phyloP scores from a whole-genome alignment of 108 stramenopile genomes.

The Nannochloropsis gaditana region DNA sequence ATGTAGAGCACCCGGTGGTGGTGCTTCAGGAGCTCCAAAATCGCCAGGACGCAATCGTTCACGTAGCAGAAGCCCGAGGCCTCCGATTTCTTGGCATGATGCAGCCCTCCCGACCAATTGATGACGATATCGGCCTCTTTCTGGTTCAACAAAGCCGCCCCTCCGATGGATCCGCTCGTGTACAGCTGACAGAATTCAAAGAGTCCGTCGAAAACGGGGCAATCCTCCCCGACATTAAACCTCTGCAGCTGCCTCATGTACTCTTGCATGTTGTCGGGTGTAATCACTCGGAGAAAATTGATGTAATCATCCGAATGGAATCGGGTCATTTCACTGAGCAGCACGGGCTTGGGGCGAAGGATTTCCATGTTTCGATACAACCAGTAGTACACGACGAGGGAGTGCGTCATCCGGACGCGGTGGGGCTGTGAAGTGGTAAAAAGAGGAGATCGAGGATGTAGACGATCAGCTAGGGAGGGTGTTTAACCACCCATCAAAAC shows the following conservation, averaged over 20 bases:
- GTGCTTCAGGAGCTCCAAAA: slow-evolving; percentile 94
- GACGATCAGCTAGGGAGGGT: slow-evolving; percentile 19
- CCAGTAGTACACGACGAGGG: slow-evolving; percentile 96
- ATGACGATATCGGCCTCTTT: slow-evolving; percentile 85
- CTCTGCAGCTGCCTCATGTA: slow-evolving; percentile 59
- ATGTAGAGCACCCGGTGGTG: slow-evolving; percentile 99
- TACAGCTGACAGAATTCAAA: slow-evolving; percentile 97
- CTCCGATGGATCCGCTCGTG: slow-evolving; percentile 89
- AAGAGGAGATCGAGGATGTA: not conserved
- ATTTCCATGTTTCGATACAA: slow-evolving; percentile 96
- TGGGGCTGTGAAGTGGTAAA: slow-evolving; percentile 62
- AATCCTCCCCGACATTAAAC: slow-evolving; percentile 98
- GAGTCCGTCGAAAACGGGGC: slow-evolving; percentile 97
- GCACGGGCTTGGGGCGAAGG: slow-evolving; percentile 85
- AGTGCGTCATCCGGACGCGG: slow-evolving; percentile 98
- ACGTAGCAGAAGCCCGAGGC: slow-evolving; percentile 99
- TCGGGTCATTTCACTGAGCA: slow-evolving; percentile 85
- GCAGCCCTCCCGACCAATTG: slow-evolving; percentile 98
- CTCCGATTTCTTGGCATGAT: slow-evolving; percentile 98
- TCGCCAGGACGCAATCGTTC: slow-evolving; percentile 97
- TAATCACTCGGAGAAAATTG: slow-evolving; percentile 92
- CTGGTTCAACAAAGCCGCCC: slow-evolving; percentile 89
- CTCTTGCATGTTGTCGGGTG: slow-evolving; percentile 91
- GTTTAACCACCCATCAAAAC: not conserved
- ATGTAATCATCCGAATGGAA: slow-evolving; percentile 99